These are phyloP conservation scores for Yarrowia sp. DNA, from an alignment of 805 yeast genomes.

Conservation along the genomic window DNA sequence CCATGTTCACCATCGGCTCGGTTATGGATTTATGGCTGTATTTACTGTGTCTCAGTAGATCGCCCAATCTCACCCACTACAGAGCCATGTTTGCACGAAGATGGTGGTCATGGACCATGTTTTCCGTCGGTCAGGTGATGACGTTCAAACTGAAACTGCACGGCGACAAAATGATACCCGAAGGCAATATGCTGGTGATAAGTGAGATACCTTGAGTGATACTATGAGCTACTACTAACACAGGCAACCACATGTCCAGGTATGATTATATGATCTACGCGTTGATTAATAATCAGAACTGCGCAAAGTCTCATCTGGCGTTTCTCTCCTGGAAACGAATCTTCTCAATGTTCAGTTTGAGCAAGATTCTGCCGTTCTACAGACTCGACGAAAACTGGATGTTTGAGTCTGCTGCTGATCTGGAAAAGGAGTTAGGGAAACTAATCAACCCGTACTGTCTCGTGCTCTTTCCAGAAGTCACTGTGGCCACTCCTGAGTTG, in stretches of 20 bases:
- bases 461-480: constrained; percentile 82
- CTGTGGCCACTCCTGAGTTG: constrained; percentile 43
- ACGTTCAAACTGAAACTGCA: constrained; percentile 3
- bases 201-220: constrained; percentile 34
- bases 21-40: background rate
- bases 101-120: constrained; percentile 19
- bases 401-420: constrained; percentile 29
- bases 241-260: constrained; percentile 13
- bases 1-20: constrained; percentile 12
- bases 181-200: constrained; percentile 9
- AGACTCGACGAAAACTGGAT: constrained; percentile 37
- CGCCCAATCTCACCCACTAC: constrained; percentile 6
- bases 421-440: constrained; percentile 28
- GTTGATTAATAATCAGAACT: background rate
- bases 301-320: background rate
- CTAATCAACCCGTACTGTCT: constrained; percentile 49
- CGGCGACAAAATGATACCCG: constrained; percentile 14
- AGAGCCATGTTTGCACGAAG: constrained; percentile 2
- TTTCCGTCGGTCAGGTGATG: background rate
- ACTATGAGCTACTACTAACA: constrained; percentile 14
- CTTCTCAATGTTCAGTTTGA: constrained; percentile 30
- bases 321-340: constrained; percentile 33
- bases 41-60: background rate
- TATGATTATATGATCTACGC: constrained; percentile 12
- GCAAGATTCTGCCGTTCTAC: constrained; percentile 29